phyloP scores from a whole-genome alignment of 768 basidiomycete genomes.

The Mrakia gelida region DNA sequence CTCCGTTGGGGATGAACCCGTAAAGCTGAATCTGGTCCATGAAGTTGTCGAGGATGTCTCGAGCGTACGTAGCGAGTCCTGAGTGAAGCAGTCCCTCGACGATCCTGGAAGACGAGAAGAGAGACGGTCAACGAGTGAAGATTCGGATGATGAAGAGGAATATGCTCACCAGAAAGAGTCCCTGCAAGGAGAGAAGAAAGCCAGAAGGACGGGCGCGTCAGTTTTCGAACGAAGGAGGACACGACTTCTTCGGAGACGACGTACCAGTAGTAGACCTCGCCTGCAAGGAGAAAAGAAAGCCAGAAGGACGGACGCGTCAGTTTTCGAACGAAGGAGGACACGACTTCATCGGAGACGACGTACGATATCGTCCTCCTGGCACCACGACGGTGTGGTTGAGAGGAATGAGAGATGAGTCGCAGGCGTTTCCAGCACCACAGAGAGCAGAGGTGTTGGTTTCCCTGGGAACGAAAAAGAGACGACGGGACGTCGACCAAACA shows the following conservation, averaged over 20 bases:
- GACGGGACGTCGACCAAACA: too few relatives aligned
- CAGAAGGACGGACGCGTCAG: background rate
- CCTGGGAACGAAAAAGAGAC: slow-evolving; percentile 32
- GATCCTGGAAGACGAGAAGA: slow-evolving; percentile 1
- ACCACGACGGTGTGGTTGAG: slow-evolving; percentile 87
- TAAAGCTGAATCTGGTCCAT: slow-evolving; percentile 83
- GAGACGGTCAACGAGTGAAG: background rate
- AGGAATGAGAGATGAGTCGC: slow-evolving; percentile 81
- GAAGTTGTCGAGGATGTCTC: slow-evolving; percentile 80
- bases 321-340: too few relatives aligned
- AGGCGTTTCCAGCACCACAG: slow-evolving; percentile 55
- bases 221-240: too few relatives aligned
- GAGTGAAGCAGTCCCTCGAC: slow-evolving; percentile 78
- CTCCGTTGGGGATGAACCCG: slow-evolving; percentile 94
- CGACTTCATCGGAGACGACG: slow-evolving; percentile 42
- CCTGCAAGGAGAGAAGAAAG: slow-evolving; percentile 42
- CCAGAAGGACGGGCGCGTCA: background rate
- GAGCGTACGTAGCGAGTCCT: slow-evolving; percentile 65
- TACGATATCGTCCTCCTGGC: slow-evolving; percentile 75
- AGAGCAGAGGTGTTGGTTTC: slow-evolving; percentile 65
- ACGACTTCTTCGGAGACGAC: slow-evolving; percentile 39
- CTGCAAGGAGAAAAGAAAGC: slow-evolving; percentile 41
- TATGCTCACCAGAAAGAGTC: slow-evolving; percentile 20
- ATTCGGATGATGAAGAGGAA: background rate
- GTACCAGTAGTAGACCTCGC: slow-evolving; percentile 48